Base-by-base conservation (phyloP, 1,139 yeast genomes). In the Yarrowia galli region DNA sequence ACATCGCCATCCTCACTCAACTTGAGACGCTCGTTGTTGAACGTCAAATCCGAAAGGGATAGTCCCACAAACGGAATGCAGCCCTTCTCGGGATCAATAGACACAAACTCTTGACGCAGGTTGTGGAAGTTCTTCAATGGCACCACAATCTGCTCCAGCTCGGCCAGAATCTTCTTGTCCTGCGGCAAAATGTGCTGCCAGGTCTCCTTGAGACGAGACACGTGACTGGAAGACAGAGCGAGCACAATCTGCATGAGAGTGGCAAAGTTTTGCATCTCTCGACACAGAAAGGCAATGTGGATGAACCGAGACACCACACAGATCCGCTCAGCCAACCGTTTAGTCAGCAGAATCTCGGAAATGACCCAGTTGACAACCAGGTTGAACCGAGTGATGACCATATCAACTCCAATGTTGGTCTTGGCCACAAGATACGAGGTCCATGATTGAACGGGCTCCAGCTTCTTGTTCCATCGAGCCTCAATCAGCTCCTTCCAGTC, bases 401-500 rank as follows among this genome's bases (percentile, higher is more conserved):
- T 79, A 73, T 91, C 92, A 38, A 92, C 88, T 0, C 98, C 97
- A 40, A 87, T 73, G 25, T 73, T 71, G 69, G 84, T 85, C 67
- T 87, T 87, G 72, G 87, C 86, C 1, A 89, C 85, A 65, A 93
- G 80, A 45, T 91, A 83, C 72, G 88, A 90, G 36, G 92, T 80
- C 99, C 99, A 95, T 74, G 96, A 89, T 71, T 87, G 88, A n/a
- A 88, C 88, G 0, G 93, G 89, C 1, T 83, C 72, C 58, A 90
- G 79, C 53, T 87, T 86, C 69, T 85, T 85, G 71, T 85, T 85
- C 92, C 97, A 90, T 69, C 87, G 84, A 71, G 91, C 79, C 73
- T 92, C 96, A 68, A 93, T 83, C 67, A 93, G 82, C 73, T 92
- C 97, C 74, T 88, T 89, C 98, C 98, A 93, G 76, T 93, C 98